Conservation (phyloP, 306 rosid species). For the Psophocarpus tetragonolobus region DNA sequence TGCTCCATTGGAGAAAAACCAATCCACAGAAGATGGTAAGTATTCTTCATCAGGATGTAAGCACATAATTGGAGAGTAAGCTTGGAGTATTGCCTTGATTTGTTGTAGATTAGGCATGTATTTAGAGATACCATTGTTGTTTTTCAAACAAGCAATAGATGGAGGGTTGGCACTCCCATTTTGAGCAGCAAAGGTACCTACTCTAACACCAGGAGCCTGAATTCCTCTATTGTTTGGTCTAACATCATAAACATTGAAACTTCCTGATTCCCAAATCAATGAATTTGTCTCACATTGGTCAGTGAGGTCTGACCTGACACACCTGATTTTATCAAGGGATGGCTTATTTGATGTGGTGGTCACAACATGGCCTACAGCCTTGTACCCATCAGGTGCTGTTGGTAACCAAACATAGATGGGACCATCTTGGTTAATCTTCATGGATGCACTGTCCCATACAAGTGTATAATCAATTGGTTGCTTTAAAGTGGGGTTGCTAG, state of each 20-base stretch:
- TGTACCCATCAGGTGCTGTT: conserved; percentile 5
- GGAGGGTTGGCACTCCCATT: not conserved
- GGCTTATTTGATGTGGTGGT: conserved; percentile 62
- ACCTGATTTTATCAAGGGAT: conserved; percentile 52
- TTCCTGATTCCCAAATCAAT: conserved; percentile 67
- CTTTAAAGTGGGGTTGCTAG: conserved; percentile 32
- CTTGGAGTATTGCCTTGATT: conserved; percentile 46
- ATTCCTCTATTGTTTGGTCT: not conserved
- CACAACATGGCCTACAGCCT: conserved; percentile 53
- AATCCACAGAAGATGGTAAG: conserved; percentile 64
- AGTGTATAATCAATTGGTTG: conserved; percentile 64
- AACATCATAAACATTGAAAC: conserved; percentile 47
- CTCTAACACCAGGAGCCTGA: conserved; percentile 43
- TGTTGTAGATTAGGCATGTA: conserved; percentile 64
- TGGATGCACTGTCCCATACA: conserved; percentile 28
- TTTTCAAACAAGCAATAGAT: conserved; percentile 30
- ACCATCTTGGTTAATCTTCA: not conserved
- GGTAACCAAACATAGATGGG: conserved; percentile 2
- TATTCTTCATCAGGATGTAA: conserved; percentile 65
- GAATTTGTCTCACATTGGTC: conserved; percentile 54
- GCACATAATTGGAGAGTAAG: conserved; percentile 62
- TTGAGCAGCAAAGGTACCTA: conserved; percentile 60
- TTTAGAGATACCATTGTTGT: conserved; percentile 9
- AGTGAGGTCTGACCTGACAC: conserved; percentile 66
- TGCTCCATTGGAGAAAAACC: conserved; percentile 76